Conservation (phyloP, 164 flowering plant species). For the Pachysandra terminalis region DNA sequence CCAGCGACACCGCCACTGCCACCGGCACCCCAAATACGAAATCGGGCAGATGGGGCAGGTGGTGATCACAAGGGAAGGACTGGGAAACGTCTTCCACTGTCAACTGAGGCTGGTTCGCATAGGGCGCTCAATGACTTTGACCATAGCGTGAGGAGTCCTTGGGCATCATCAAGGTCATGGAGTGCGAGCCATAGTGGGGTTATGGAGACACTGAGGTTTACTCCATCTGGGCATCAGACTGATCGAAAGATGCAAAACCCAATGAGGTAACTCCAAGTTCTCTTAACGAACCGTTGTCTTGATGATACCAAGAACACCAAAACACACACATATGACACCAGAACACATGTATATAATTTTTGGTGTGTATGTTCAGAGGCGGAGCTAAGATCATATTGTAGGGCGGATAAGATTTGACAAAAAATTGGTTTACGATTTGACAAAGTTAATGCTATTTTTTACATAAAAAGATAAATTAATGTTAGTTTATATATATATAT, state of each 20-base stretch:
- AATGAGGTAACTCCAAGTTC: slow-evolving; percentile 20
- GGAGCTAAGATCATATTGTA: no score
- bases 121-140: slow-evolving; percentile 29
- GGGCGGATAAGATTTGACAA: no score
- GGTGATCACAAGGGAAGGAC: slow-evolving; percentile 1
- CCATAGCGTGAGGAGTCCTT: slow-evolving; percentile 54
- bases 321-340: no score
- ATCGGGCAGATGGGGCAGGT: background rate
- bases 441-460: no score
- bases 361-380: no score
- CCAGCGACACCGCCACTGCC: slow-evolving; percentile 30
- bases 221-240: slow-evolving; percentile 33
- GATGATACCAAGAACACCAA: no score
- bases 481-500: no score
- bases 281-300: no score
- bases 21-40: background rate
- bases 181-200: slow-evolving; percentile 42
- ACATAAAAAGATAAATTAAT: no score
- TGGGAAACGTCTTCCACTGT: slow-evolving; percentile 31
- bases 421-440: no score
- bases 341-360: no score
- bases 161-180: slow-evolving; percentile 49
- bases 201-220: slow-evolving; percentile 36
- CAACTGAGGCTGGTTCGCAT: slow-evolving; percentile 10
- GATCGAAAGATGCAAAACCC: slow-evolving; percentile 29